Base-by-base conservation (phyloP, 2,329 filamentous ascomycete genomes). In the Nemania bipapillata region DNA sequence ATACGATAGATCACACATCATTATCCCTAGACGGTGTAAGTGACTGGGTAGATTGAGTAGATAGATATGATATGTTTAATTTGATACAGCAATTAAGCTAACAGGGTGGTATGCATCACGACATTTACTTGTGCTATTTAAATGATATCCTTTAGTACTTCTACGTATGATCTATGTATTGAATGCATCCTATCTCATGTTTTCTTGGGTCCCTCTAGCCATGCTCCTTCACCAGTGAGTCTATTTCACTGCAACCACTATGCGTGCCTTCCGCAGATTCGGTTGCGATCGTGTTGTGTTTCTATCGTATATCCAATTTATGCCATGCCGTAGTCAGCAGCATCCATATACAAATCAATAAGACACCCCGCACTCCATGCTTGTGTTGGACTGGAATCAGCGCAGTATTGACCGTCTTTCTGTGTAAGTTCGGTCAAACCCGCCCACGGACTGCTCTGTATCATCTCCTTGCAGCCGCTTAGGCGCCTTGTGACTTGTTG, bases 301-400 rank as follows among this genome's bases (percentile, higher is more conserved):
- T 49, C 53, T 24, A 59, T 47, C 20, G n/a, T 47, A 22, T 62
- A 20, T 32, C 66, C 57, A 71, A 65, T 69, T 53, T 66, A 71
- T 24, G 66, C 61, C 67, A 70, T 72, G 7, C 70, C 70, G 57
- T 78, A 78, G 72, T 87, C 86, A 28, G 86, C 85, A 20, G 93
- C 95, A 79, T 99, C 96, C 85, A 97, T 94, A 83, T 97, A 99
- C 72, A 99, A 81, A 82, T 99, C 96, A 76, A 99, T 92, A 77
- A 99, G 84, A 79, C 96, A 98, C 24, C 93, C 92, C 32, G 96
- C 92, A 61, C 94, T 97, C 96, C 96, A 99, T 61, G 96, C 92
- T 81, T 99, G 96, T 0, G 96, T 97, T 28, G 96, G 96, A 61
- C 91, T 93, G 80, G 95, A 98, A 82, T 99, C 96, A 12, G 83